Percentiles rank a stretch among this genome's conserved stretches.
Conservation (phyloP, 306 rosid species). For the Sphenostylis stenocarpa region DNA sequence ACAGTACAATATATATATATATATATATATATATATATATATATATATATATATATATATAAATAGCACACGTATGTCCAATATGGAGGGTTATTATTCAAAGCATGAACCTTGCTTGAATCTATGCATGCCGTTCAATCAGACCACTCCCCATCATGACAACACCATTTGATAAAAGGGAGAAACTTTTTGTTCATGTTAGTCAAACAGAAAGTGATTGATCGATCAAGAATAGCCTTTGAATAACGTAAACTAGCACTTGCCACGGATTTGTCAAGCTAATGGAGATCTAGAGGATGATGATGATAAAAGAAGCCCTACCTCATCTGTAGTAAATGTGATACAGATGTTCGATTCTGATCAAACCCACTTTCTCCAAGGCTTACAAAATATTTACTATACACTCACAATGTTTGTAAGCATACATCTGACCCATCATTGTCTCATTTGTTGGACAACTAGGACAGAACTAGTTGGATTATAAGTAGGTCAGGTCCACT, state of each 20-base stretch:
- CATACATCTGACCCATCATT: constrained; percentile 48
- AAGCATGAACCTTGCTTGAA: constrained; percentile 28
- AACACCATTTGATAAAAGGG: constrained; percentile 40
- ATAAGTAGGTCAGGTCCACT: constrained; percentile 61
- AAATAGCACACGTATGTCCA: constrained; percentile 32
- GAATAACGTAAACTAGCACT: constrained; percentile 29
- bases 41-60: not conserved
- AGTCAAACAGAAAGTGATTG: constrained; percentile 60
- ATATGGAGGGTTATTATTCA: constrained; percentile 38
- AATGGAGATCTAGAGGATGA: constrained; percentile 32
- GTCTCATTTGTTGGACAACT: constrained; percentile 54
- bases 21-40: not conserved
- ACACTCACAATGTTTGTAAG: constrained; percentile 27
- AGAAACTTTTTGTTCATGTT: constrained; percentile 41
- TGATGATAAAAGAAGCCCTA: constrained; percentile 26
- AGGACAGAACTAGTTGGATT: constrained; percentile 53
- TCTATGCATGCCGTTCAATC: constrained; percentile 39
- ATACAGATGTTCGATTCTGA: constrained; percentile 37
- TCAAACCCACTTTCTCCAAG: constrained; percentile 24
- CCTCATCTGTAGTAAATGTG: constrained; percentile 37
- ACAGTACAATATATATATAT: constrained; percentile 7
- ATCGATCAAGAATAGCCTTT: constrained; percentile 38
- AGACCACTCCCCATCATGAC: constrained; percentile 33
- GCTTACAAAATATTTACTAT: constrained; percentile 23
- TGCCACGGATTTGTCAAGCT: constrained; percentile 44